Base-by-base conservation (phyloP, 139 green algal species). In the Closterium sp. region DNA sequence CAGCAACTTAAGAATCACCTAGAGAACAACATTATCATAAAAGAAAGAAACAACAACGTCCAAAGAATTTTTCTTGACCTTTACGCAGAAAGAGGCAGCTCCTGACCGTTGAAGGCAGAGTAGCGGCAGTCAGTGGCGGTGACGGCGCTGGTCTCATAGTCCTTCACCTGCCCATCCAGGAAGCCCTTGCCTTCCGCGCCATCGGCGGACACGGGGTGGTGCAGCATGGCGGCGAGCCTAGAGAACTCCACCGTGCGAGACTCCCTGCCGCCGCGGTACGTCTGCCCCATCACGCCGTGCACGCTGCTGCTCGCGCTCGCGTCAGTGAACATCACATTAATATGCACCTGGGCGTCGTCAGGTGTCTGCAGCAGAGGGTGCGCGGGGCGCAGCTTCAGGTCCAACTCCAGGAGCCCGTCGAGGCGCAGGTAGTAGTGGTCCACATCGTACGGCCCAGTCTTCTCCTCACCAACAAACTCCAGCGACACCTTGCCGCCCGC, bases 151-250 rank as follows among this genome's bases (percentile, higher is more conserved):
- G 19, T 73, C 32, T 86, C 86, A 85, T 92, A 92, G 28, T 90
- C 79, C 17, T n/a, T 85, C 9, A 85, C 50, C 30, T 42, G n/a
- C 31, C 90, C 90, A 73, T 92, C 90, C n/a, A 92, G 90, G 73
- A 92, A 92, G 19, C 90, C 90, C 70, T 27, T 88, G 86, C 90
- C 90, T 6, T 45, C 29, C 73, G n/a, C 24, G 21, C 90, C 90
- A 50, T 92, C 90, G 7, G 90, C 90, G 21, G 45, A 29, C 5
- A 92, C 45, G 19, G 70, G 90, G 6, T 31, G 42, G 32, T 34
- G 17, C 90, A 92, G 28, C 28, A 90, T 27, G 1, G 38, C 45
- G n/a, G 34, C 79, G 32, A 92, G 24, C 24, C 32, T 0, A 24
- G 19, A 28, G 73, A 45, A 92, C 32, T 92, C n/a, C 17, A 90